phyloP scores from a whole-genome alignment of 176 grass and related monocot species.

The Bromus sterilis region DNA sequence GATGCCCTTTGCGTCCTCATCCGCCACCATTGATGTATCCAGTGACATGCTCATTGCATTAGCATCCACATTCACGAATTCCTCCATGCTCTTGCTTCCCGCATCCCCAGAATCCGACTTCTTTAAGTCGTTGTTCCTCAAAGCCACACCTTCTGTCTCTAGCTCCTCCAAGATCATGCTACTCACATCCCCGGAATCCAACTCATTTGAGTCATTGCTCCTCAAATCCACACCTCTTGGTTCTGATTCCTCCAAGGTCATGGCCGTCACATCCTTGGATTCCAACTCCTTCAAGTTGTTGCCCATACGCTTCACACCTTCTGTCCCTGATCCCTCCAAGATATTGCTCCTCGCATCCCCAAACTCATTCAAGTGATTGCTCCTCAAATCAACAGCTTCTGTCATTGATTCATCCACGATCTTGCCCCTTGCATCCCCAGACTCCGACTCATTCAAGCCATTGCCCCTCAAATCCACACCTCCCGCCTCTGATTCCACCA shows the following conservation, averaged over 20 bases:
- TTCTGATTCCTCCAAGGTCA: not conserved
- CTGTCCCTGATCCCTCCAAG: not conserved
- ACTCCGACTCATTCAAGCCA: slow-evolving; percentile 2
- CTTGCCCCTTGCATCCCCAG: not conserved
- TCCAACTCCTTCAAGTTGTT: not conserved
- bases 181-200: not conserved
- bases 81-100: slow-evolving; percentile 4
- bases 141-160: not conserved
- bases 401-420: slow-evolving; percentile 10
- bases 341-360: not conserved
- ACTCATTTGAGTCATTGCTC: slow-evolving; percentile 17
- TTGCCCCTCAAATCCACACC: slow-evolving; percentile 19
- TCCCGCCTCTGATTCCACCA: not conserved
- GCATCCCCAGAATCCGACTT: slow-evolving; percentile 6
- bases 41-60: not conserved
- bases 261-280: not conserved
- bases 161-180: slow-evolving; percentile 24
- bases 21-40: not conserved
- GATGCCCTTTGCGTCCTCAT: slow-evolving; percentile 8
- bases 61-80: not conserved
- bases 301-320: not conserved
- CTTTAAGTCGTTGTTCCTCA: slow-evolving; percentile 21
- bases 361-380: slow-evolving; percentile 21
- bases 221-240: slow-evolving; percentile 13
- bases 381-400: not conserved